A percentile compares a stretch with the other conserved stretches of the same genome.
phyloP scores from a whole-genome alignment of 129 eudicot species.

The Pseudognaphalium luteoalbum region DNA sequence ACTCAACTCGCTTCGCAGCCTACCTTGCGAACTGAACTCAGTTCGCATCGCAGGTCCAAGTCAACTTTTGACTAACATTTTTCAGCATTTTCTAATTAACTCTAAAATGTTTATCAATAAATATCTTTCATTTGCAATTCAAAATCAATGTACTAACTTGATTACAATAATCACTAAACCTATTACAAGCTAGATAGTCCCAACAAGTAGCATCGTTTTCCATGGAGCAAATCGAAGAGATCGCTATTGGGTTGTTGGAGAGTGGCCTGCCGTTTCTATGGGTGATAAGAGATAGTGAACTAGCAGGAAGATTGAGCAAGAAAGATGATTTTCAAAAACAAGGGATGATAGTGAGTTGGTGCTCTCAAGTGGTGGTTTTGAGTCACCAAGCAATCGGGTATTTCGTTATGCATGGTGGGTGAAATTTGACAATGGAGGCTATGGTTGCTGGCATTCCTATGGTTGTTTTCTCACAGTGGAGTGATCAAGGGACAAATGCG shows the following conservation, averaged over 20 bases:
- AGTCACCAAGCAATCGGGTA: background rate
- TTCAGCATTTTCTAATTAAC: too few relatives aligned
- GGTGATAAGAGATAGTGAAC: conserved; percentile 20
- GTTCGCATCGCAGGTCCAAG: too few relatives aligned
- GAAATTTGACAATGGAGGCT: conserved; percentile 6
- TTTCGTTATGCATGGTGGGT: conserved; percentile 14
- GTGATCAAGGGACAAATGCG: background rate
- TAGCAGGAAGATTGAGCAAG: conserved; percentile 9
- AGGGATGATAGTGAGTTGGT: conserved; percentile 15
- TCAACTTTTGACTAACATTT: too few relatives aligned
- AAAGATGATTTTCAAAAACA: background rate
- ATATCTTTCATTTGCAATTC: too few relatives aligned
- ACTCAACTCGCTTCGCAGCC: too few relatives aligned
- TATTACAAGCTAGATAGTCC: too few relatives aligned
- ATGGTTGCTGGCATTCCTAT: conserved; percentile 6
- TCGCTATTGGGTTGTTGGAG: background rate
- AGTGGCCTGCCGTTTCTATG: conserved; percentile 10
- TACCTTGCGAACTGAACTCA: too few relatives aligned
- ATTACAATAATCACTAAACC: too few relatives aligned
- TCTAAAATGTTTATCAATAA: too few relatives aligned
- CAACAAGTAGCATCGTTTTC: background rate
- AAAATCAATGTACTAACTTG: too few relatives aligned
- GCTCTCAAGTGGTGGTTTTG: conserved; percentile 6
- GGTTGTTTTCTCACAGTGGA: conserved; percentile 8
- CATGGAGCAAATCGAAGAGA: conserved; percentile 19